Base-by-base conservation (phyloP, 2,329 filamentous ascomycete genomes). In the Hymenoscyphus repandus region DNA sequence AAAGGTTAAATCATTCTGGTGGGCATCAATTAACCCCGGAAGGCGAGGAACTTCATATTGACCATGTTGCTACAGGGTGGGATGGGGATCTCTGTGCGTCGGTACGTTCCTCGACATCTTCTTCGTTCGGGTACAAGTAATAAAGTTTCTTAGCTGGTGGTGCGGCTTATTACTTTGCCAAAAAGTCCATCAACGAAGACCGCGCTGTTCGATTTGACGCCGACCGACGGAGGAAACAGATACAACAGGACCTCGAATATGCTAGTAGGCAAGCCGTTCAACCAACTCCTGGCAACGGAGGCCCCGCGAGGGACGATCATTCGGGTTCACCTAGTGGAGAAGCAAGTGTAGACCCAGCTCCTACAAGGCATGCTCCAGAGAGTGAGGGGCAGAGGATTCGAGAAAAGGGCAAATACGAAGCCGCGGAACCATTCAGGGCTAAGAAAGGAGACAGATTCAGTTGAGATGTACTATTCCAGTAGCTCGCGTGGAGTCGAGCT, bases 81-180 rank as follows among this genome's bases (percentile, higher is more conserved):
- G 93, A 66, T 96, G 90, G 93, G 91, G 88, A 62, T 80, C 90
- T 45, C 80, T 97, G 49, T 93, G 91, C 67, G 77, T 86, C 62
- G 90, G 87, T 90, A 80, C 53, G 82, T 65, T 30, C 43, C 37
- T 30, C n/a, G 45, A 38, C 20, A 13, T 42, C n/a, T 18, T 15
- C 33, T 20, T 15, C 17, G 7, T 15, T 22, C 13, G 37, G 49
- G 15, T 3, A 38, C n/a, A 44, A 11, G 48, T 39, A 47, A 52
- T 62, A 41, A 64, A 45, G 7, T 42, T 41, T 34, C 44, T 54
- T 65, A 90, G 90, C 91, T 60, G 93, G 92, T 66, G 93, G 83
- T 58, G 88, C 86, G 57, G 90, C 92, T 64, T 99, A 97, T 77
- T 90, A 88, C 75, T 96, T 96, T 68, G 93, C 93, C 58, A 99